phyloP scores from a whole-genome alignment of 805 yeast species.

The Sugiyamaella qingdaonensis region DNA sequence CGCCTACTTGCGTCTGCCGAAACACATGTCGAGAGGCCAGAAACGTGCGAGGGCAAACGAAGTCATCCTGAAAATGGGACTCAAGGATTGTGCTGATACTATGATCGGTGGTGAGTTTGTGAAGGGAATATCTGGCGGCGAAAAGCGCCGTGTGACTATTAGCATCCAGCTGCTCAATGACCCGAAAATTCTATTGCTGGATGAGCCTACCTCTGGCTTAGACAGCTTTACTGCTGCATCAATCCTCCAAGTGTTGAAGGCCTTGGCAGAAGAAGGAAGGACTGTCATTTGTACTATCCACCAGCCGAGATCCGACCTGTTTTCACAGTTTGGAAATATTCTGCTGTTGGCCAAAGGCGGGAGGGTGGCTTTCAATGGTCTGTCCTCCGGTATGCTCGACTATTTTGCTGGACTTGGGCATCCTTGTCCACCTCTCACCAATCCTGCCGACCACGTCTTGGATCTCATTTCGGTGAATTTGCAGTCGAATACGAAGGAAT shows the following conservation, averaged over 20 bases:
- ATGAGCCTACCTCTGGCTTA: slow-evolving; percentile 87
- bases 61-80: slow-evolving; percentile 63
- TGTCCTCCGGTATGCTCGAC: slow-evolving; percentile 39
- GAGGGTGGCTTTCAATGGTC: slow-evolving; percentile 62
- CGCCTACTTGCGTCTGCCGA: slow-evolving; percentile 61
- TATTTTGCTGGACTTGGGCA: slow-evolving; percentile 51
- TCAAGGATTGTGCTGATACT: slow-evolving; percentile 72
- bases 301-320: slow-evolving; percentile 72
- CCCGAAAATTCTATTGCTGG: slow-evolving; percentile 68
- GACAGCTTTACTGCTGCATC: slow-evolving; percentile 75
- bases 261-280: slow-evolving; percentile 52
- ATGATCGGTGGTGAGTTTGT: slow-evolving; percentile 56
- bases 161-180: slow-evolving; percentile 71
- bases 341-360: slow-evolving; percentile 72
- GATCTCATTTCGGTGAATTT: slow-evolving; percentile 62
- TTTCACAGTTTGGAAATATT: slow-evolving; percentile 64
- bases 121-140: slow-evolving; percentile 74
- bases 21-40: slow-evolving; percentile 36
- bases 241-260: slow-evolving; percentile 55
- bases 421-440: slow-evolving; percentile 55
- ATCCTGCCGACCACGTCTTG: slow-evolving; percentile 69
- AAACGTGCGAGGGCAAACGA: slow-evolving; percentile 48
- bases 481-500: slow-evolving; percentile 42
- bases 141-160: slow-evolving; percentile 76
- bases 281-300: slow-evolving; percentile 77